Base-by-base conservation (phyloP, 257 asterid genomes). In the Nicotiana paniculata region DNA sequence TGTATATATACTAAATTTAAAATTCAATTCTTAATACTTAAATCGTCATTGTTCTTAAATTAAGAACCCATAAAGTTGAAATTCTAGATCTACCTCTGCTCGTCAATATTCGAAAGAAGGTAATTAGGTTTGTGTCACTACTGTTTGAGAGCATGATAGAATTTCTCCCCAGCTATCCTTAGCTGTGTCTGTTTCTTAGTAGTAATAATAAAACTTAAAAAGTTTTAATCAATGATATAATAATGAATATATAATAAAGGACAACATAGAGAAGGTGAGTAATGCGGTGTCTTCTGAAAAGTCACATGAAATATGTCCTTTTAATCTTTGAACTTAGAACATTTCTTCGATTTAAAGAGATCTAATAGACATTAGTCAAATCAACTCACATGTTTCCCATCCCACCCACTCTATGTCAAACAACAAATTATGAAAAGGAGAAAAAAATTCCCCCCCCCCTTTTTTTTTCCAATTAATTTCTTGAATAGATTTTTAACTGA, bases 281-380 rank as follows among this genome's bases (percentile, higher is more conserved):
- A 66, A 76, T 82, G 68, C 39, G 88, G 77, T 82, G 63, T 62
- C 81, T 75, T 65, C 83, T 83, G 61, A 68, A 79, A 54, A 46
- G 77, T 86, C 85, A 83, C 87, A 81, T 77, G 85, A 86, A 83
- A 66, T 77, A 77, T 78, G 76, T 86, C 82, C 80, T 82, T 6
- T 83, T 53, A 77, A 68, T 77, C 83, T 81, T 83, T 68, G 13
- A 24, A 72, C 5, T 72, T 46, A 21, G 75, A 81, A 83, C 68
- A 81, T 83, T 82, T 63, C 76, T 57, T 79, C 18, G 61, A 51
- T 59, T 64, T 66, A 43, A 62, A 72, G 82, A 43, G 78, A 81
- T 72, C 74, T 67, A 46, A 72, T 46, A 32, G 39, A 72, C 57
- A 81, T 79, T 79, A 70, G 85, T 83, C 86, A 83, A 83, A 77